A percentile compares a stretch with the other conserved stretches of the same genome.
These are phyloP conservation scores for Fagopyrum esculentum DNA, from an alignment of 148 eudicot genomes.

Conservation along the genomic window DNA sequence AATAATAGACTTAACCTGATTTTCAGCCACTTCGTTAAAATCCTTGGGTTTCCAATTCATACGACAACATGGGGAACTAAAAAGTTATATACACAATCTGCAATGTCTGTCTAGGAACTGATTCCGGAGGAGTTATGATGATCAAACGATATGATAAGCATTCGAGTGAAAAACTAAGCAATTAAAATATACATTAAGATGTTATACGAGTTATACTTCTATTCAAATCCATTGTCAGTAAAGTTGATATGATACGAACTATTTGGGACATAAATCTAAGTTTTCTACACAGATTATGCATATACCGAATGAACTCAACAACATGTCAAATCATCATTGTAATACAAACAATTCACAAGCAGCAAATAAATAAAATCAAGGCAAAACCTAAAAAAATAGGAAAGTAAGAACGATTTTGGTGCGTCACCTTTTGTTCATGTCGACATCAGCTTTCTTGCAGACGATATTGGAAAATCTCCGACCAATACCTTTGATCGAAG, in stretches of 20 bases:
- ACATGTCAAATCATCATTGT: background rate
- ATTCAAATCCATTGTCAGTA: background rate
- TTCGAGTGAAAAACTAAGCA: background rate
- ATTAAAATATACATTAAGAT: background rate
- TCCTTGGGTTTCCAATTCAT: too few species aligned
- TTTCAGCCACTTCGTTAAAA: too few species aligned
- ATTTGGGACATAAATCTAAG: background rate
- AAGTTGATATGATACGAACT: background rate
- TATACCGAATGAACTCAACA: background rate
- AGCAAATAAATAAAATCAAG: background rate
- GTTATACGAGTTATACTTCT: background rate
- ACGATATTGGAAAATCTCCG: conserved; percentile 88
- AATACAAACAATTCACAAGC: too few species aligned
- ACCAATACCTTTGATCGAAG: conserved; percentile 93
- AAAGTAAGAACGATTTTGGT: background rate
- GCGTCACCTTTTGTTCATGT: conserved; percentile 87
- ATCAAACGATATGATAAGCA: background rate
- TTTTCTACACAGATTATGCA: background rate
- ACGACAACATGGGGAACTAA: too few species aligned
- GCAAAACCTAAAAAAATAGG: background rate
- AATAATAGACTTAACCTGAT: background rate
- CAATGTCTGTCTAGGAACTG: background rate
- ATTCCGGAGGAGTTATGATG: background rate
- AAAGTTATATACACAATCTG: too few species aligned
- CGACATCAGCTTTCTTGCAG: conserved; percentile 88